Base-by-base conservation (phyloP, 495 filamentous ascomycete genomes). In the Trypethelium eluteriae region DNA sequence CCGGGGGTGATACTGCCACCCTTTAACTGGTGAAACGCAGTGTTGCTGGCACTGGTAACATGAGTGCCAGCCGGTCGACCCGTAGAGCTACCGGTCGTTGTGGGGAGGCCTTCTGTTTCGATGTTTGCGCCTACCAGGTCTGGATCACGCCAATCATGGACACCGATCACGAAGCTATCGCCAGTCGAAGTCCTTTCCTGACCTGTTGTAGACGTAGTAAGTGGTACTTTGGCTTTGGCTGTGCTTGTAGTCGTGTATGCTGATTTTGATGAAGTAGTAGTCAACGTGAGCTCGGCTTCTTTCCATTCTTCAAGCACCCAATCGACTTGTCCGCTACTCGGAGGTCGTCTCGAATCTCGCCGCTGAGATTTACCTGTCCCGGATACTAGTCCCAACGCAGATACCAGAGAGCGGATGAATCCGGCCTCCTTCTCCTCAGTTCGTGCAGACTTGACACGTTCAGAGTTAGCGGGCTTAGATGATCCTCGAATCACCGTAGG, bases 141-240 rank as follows among this genome's bases (percentile, higher is more conserved):
- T 3, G 90, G 89, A 72, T 96, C 92, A 65, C 91, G 86, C 92
- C 92, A 96, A 70, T 96, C 92, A 68, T 96, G 91, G 12, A 95
- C 87, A 2, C 92, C 92, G 73, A 95, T 96, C n/a, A 90, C 85
- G 75, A 95, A 96, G 64, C 83, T 86, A 76, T 93, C 90, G 7
- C 78, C 81, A 50, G 81, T 74, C 16, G 49, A 39, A 6, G 25
- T 56, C 3, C 4, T 7, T 32, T 16, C 32, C 16, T 63, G 38
- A 32, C 3, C 9, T 11, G 62, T 2, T 32, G 38, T 41, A 47
- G 62, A 41, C 11, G 38, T 12, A 39, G 69, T 74, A 47, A 65
- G 64, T 39, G 72, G 72, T 14, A 71, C 57, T 25, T 66, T 46
- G 57, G 61, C 11, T 32, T 59, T 59, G 53, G 53, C 34, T 3